These are phyloP conservation scores for Talaromyces verruculosus DNA, from an alignment of 2,329 filamentous ascomycete species.

Conservation along the genomic window DNA sequence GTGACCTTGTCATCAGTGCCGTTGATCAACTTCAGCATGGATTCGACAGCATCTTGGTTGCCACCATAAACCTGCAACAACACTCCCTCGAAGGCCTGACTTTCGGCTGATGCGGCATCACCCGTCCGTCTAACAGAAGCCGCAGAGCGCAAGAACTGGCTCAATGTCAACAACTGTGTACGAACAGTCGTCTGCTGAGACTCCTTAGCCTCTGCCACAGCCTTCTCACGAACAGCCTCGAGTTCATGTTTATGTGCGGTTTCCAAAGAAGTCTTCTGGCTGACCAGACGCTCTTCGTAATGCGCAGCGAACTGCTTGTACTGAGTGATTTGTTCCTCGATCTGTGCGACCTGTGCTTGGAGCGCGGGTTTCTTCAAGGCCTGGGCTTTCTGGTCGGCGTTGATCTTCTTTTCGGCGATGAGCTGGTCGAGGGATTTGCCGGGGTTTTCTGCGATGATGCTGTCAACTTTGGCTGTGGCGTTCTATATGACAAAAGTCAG, in stretches of 20 bases:
- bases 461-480: slow-evolving; percentile 60
- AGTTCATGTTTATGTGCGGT: slow-evolving; percentile 58
- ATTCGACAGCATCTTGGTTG: slow-evolving; percentile 57
- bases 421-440: slow-evolving; percentile 62
- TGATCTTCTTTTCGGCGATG: slow-evolving; percentile 62
- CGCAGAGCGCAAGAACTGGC: slow-evolving; percentile 62
- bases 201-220: slow-evolving; percentile 50
- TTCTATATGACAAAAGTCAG: slow-evolving; percentile 42
- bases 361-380: slow-evolving; percentile 62
- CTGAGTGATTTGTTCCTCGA: slow-evolving; percentile 61
- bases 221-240: slow-evolving; percentile 52
- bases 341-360: slow-evolving; percentile 55
- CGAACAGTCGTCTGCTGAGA: slow-evolving; percentile 51
- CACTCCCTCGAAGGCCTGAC: slow-evolving; percentile 63
- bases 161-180: slow-evolving; percentile 58
- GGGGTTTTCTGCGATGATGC: slow-evolving; percentile 61
- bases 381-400: slow-evolving; percentile 64
- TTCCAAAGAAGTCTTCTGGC: slow-evolving; percentile 57
- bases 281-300: slow-evolving; percentile 55
- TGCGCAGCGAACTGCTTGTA: slow-evolving; percentile 62
- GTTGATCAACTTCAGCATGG: slow-evolving; percentile 61
- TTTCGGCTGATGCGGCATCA: slow-evolving; percentile 58
- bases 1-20: slow-evolving; percentile 59
- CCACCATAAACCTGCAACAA: slow-evolving; percentile 64
- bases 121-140: slow-evolving; percentile 60